Percentiles rank a stretch among this genome's conserved stretches.
Conservation (phyloP, 208 protist species). For the Trypanosoma caninum region DNA sequence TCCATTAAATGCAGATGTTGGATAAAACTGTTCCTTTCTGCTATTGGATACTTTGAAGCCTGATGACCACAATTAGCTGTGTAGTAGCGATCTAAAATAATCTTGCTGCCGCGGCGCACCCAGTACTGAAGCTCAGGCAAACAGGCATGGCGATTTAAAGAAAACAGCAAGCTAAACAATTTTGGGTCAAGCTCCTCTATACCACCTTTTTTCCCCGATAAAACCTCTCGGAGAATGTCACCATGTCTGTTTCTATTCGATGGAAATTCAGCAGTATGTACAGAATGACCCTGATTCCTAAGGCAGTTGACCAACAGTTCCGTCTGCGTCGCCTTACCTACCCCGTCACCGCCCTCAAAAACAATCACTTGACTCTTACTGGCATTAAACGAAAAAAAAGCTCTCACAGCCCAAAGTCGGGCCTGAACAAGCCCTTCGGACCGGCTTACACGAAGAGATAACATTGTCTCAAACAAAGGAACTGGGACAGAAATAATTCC, state of each 20-base stretch:
- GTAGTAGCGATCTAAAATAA: slow-evolving; percentile 90
- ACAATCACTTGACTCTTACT: slow-evolving; percentile 46
- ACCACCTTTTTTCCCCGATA: slow-evolving; percentile 77
- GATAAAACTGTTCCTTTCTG: slow-evolving; percentile 64
- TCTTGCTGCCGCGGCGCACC: slow-evolving; percentile 46
- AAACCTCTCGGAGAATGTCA: slow-evolving; percentile 67
- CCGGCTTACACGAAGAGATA: slow-evolving; percentile 28
- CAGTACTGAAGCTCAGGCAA: slow-evolving; percentile 60
- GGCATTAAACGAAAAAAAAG: slow-evolving; percentile 30
- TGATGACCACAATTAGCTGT: slow-evolving; percentile 92
- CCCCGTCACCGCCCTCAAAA: slow-evolving; percentile 90
- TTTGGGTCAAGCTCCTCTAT: slow-evolving; percentile 70
- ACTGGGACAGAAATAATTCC: not conserved
- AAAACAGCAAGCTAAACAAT: slow-evolving; percentile 90
- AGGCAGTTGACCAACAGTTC: slow-evolving; percentile 46
- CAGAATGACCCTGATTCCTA: slow-evolving; percentile 23
- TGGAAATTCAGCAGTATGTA: slow-evolving; percentile 83
- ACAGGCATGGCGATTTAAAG: slow-evolving; percentile 83
- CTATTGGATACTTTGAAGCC: slow-evolving; percentile 70
- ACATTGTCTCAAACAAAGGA: slow-evolving; percentile 25
- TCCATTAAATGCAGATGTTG: slow-evolving; percentile 60
- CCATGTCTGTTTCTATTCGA: slow-evolving; percentile 77
- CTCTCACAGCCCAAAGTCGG: slow-evolving; percentile 8
- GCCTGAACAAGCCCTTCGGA: not conserved
- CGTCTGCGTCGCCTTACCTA: slow-evolving; percentile 91